Conservation (phyloP, 768 basidiomycete species). For the Neoboletus subvelutipes region DNA sequence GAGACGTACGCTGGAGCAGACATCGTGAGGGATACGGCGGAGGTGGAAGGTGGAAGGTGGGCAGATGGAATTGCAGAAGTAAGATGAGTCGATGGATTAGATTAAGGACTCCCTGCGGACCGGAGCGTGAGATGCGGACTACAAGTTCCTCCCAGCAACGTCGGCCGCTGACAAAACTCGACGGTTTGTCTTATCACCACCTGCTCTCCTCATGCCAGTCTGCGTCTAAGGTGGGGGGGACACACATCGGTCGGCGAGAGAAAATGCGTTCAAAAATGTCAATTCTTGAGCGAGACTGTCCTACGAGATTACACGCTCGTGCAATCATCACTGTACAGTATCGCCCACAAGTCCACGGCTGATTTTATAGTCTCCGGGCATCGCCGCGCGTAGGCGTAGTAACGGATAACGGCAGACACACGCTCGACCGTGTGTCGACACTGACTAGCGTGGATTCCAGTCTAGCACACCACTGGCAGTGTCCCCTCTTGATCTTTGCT, state of each 20-base stretch:
- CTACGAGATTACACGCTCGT: constrained; percentile 3
- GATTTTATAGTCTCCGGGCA: constrained; percentile 12
- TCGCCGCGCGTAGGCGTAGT: constrained; percentile 3
- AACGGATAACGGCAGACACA: not conserved
- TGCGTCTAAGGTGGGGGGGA: not conserved
- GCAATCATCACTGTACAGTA: not conserved
- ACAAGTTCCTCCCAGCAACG: constrained; percentile 11
- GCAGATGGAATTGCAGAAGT: constrained; percentile 10
- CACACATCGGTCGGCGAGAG: constrained; percentile 3
- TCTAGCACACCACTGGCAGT: not conserved
- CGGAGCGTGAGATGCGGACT: constrained; percentile 23
- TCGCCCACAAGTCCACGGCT: not conserved
- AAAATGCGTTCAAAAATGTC: constrained; percentile 10
- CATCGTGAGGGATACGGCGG: constrained; percentile 37
- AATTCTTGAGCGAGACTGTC: not conserved
- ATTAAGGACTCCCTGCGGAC: constrained; percentile 15
- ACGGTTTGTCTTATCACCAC: not conserved
- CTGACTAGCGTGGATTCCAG: not conserved
- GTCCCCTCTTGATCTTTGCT: not conserved
- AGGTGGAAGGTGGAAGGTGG: constrained; percentile 35
- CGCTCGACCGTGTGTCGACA: not conserved
- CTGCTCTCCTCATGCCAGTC: not conserved
- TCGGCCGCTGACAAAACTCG: constrained; percentile 3
- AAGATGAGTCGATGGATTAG: constrained; percentile 34
- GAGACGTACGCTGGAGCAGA: constrained; percentile 51